Conservation (phyloP, 1,284 basidiomycete genomes). For the Sanghuangporus baumii region DNA sequence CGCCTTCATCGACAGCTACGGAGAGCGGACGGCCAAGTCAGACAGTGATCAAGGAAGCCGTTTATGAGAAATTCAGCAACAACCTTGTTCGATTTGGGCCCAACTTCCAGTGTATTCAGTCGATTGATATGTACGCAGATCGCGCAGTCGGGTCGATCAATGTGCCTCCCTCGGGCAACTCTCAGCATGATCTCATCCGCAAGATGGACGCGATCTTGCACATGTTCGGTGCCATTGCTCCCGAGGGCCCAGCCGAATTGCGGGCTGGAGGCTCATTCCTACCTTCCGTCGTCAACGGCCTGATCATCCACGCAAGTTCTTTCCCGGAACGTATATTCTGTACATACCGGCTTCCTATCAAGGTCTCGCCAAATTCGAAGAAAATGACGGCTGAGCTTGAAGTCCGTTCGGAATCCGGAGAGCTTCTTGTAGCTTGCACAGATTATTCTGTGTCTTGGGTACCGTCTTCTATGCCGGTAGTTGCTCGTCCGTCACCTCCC, state of each 20-base stretch:
- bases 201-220: constrained; percentile 32
- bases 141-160: constrained; percentile 27
- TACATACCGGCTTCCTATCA: constrained; percentile 29
- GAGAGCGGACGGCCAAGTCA: background rate
- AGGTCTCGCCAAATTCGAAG: constrained; percentile 25
- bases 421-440: constrained; percentile 28
- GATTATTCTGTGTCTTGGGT: constrained; percentile 30
- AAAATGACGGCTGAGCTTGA: constrained; percentile 27
- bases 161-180: constrained; percentile 23
- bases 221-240: constrained; percentile 29
- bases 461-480: constrained; percentile 11
- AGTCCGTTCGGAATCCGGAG: constrained; percentile 27
- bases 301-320: constrained; percentile 24
- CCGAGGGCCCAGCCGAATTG: constrained; percentile 21
- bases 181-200: constrained; percentile 28
- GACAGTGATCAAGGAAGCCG: background rate
- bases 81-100: constrained; percentile 28
- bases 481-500: background rate
- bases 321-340: constrained; percentile 29
- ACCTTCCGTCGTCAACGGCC: constrained; percentile 29
- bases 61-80: constrained; percentile 7
- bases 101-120: constrained; percentile 29
- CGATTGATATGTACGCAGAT: constrained; percentile 26
- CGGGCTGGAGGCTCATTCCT: constrained; percentile 27
- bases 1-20: background rate